Evolutionary conservation across 805 yeast species (phyloP).

Genomic region (Lipomyces kockii): DNA sequence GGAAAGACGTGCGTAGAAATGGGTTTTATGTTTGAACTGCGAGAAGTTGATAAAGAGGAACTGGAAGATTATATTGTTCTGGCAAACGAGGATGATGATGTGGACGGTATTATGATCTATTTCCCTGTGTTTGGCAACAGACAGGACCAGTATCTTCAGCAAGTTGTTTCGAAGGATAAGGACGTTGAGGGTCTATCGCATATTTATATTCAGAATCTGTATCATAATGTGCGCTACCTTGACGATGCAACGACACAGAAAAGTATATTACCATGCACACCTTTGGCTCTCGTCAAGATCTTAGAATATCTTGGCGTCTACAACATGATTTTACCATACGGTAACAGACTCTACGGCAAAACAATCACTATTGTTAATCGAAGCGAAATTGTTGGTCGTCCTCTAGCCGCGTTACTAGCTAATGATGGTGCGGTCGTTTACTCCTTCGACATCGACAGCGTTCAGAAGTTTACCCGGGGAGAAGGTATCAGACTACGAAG

Average conservation of each 20-base stretch:
- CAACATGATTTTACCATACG: slow-evolving; percentile 79
- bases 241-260: slow-evolving; percentile 74
- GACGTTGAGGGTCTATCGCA: slow-evolving; percentile 97
- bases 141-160: slow-evolving; percentile 95
- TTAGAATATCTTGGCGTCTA: slow-evolving; percentile 88
- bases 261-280: slow-evolving; percentile 94
- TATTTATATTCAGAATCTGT: slow-evolving; percentile 88
- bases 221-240: slow-evolving; percentile 85
- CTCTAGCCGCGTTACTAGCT: slow-evolving; percentile 91
- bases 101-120: slow-evolving; percentile 94
- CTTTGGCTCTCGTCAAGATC: slow-evolving; percentile 91
- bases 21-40: slow-evolving; percentile 83
- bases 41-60: slow-evolving; percentile 75
- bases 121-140: slow-evolving; percentile 96
- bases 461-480: slow-evolving; percentile 92
- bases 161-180: slow-evolving; percentile 85
- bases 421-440: slow-evolving; percentile 97
- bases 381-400: slow-evolving; percentile 96
- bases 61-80: slow-evolving; percentile 80
- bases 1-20: slow-evolving; percentile 83
- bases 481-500: slow-evolving; percentile 80
- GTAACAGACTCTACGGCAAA: slow-evolving; percentile 91
- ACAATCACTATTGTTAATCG: slow-evolving; percentile 89
- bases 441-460: slow-evolving; percentile 84
- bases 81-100: slow-evolving; percentile 75